phyloP scores from a whole-genome alignment of 108 stramenopile species.

The Ochromonas danica region DNA sequence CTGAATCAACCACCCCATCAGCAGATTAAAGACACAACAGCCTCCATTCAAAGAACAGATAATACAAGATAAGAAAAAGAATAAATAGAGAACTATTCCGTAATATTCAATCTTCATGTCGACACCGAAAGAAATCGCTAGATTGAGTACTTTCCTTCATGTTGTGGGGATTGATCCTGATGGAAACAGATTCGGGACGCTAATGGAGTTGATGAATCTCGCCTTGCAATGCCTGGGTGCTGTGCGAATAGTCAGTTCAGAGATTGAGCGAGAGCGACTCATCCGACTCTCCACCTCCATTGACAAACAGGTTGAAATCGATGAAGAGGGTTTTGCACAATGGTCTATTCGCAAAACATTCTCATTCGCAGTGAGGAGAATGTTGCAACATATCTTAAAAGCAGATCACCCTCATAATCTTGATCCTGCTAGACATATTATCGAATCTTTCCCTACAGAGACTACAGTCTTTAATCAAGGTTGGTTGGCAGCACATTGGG shows the following conservation, averaged over 20 bases:
- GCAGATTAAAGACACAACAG: too few species aligned
- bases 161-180: constrained; percentile 8
- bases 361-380: not conserved
- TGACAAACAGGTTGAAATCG: not conserved
- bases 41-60: too few species aligned
- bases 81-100: too few species aligned
- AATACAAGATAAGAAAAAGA: too few species aligned
- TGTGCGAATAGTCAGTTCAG: not conserved
- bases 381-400: not conserved
- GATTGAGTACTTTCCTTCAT: too few species aligned
- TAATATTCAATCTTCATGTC: too few species aligned
- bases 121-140: too few species aligned
- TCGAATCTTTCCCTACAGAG: not conserved
- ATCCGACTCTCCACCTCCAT: not conserved
- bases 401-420: not conserved
- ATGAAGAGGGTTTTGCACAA: not conserved
- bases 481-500: constrained; percentile 3
- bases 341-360: not conserved
- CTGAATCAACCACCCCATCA: too few species aligned
- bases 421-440: not conserved
- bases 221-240: constrained; percentile 12
- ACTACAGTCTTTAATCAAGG: not conserved
- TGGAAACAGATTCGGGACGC: not conserved
- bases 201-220: not conserved
- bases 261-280: not conserved